These are phyloP conservation scores for Plasmodium berghei DNA, from an alignment of 169 alveolate species.

Conservation along the genomic window DNA sequence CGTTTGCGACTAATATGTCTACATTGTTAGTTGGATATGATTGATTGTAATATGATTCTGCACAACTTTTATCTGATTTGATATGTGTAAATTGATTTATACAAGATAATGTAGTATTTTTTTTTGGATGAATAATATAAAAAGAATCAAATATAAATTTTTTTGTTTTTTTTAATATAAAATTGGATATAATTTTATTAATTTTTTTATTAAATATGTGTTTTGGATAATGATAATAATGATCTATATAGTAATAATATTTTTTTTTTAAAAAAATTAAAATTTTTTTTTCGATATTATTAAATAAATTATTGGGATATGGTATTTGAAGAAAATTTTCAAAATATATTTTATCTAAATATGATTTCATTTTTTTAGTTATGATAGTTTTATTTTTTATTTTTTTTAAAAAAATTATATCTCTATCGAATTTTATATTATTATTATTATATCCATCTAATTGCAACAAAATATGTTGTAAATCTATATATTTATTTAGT, in stretches of 20 bases:
- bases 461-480: constrained; percentile 45
- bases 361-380: background rate
- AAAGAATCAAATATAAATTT: constrained; percentile 2
- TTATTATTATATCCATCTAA: constrained; percentile 8
- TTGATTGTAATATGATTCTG: too few relatives aligned
- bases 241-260: constrained; percentile 1
- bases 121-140: too few relatives aligned
- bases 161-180: constrained; percentile 32
- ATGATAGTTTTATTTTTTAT: background rate
- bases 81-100: too few relatives aligned
- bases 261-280: constrained; percentile 59
- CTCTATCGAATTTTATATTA: constrained; percentile 10
- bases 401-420: background rate
- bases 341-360: constrained; percentile 50
- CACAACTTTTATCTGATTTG: too few relatives aligned
- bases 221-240: constrained; percentile 34
- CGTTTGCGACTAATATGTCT: too few relatives aligned
- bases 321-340: constrained; percentile 28
- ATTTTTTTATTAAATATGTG: constrained; percentile 9
- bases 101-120: too few relatives aligned
- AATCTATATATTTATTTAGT: constrained; percentile 73
- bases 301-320: background rate
- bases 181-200: constrained; percentile 7
- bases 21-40: too few relatives aligned
- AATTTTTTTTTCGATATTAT: constrained; percentile 27